Base-by-base conservation (phyloP, 2,329 filamentous ascomycete species). In the Fusarium siculi region DNA sequence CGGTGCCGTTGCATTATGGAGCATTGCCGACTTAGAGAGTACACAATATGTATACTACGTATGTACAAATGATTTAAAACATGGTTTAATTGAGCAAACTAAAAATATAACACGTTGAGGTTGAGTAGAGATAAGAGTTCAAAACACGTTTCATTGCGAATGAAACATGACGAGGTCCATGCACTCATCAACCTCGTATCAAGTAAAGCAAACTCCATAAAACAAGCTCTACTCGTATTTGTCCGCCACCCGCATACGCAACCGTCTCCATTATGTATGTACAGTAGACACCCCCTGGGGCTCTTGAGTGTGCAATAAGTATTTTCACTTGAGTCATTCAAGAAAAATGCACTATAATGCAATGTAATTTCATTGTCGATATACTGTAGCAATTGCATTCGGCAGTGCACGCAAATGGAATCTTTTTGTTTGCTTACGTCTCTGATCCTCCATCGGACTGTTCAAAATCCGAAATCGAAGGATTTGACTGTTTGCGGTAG, bases 211-310 rank as follows among this genome's bases (percentile, higher is more conserved):
- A 68, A 64, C 54, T 58, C 66, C 49, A 54, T 55, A 58, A 62
- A 73, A 69, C 59, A 64, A 66, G 57, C 68, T 59, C 61, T 47
- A 65, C 61, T 63, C 66, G 63, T 44, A 60, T 67, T 50, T 36
- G 30, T 34, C 70, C 66, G 62, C 62, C 70, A 70, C 70, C 61
- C 43, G 60, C 70, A 73, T 73, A 73, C 70, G 70, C 70, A 73
- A 64, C 65, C 46, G 40, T 43, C 37, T 64, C 54, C 70, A 63
- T 73, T 73, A 60, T 59, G 34, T 4, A 32, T 32, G 30, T 14
- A 32, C 12, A 32, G 30, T 57, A 21, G 23, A 36, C 54, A 47
- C 40, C 58, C 58, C 49, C 39, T 36, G 25, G 36, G 30, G 30
- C 34, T 34, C 46, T 37, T 37, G 30, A 49, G 40, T 21, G 32